Percentiles rank a stretch among this genome's conserved stretches.
These are phyloP conservation scores for Berberis vulgaris DNA, from an alignment of 164 flowering plant species.

Conservation along the genomic window DNA sequence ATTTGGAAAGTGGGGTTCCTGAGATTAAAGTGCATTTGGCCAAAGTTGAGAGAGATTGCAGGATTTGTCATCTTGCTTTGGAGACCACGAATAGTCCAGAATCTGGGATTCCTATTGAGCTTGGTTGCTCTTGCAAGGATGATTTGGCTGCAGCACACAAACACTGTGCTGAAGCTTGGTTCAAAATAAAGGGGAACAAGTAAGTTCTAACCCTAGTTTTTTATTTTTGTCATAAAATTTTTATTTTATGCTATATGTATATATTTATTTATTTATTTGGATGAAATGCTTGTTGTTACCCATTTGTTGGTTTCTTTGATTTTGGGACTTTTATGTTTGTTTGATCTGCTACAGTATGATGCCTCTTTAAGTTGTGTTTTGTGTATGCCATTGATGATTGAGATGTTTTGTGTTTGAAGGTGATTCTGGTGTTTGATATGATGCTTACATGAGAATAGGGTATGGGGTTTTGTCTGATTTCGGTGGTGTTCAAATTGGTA, in stretches of 20 bases:
- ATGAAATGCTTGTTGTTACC: background rate
- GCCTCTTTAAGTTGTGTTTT: background rate
- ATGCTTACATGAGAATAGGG: background rate
- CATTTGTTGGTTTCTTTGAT: background rate
- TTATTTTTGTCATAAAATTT: no score
- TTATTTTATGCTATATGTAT: background rate
- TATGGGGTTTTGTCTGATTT: no score
- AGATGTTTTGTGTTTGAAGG: background rate
- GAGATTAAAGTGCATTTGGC: slow-evolving; percentile 48
- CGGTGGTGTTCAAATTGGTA: no score
- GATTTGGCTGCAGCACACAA: slow-evolving; percentile 89
- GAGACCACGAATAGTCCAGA: slow-evolving; percentile 38
- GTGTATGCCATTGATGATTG: background rate
- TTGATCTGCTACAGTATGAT: background rate
- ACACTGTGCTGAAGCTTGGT: slow-evolving; percentile 92
- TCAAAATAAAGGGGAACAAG: slow-evolving; percentile 91
- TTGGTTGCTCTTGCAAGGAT: slow-evolving; percentile 89
- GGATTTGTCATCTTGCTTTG: slow-evolving; percentile 85
- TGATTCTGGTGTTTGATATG: background rate
- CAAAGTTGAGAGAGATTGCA: slow-evolving; percentile 62
- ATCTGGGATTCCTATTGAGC: slow-evolving; percentile 60
- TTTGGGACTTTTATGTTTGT: background rate
- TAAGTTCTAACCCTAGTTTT: slow-evolving; percentile 24
- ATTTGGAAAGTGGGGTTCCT: slow-evolving; percentile 23
- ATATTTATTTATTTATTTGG: background rate